Evolutionary conservation across 768 basidiomycete species (phyloP), one percentile per base, ranked within the genome.

Genomic region (Tulasnella sp.): DNA sequence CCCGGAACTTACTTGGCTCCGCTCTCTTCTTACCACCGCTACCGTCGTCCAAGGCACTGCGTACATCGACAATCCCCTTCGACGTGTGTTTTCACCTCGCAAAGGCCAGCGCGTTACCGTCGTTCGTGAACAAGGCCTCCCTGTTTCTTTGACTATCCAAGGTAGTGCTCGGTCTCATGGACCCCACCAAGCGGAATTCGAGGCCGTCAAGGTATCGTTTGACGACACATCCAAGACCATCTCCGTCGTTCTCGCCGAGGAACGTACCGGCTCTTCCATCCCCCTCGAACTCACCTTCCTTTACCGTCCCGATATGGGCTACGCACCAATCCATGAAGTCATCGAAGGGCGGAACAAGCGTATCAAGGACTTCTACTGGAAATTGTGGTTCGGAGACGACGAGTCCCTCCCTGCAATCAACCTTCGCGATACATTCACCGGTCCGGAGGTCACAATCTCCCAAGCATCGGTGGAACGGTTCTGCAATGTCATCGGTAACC

Each of bases 361-460:
- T 60, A 93, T 98, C 73, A 98, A 96, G 72, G 80, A 86, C 64
- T 98, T 98, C 68, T 99, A 99, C 74, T 99, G 96, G 96, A 83
- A 83, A 67, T 72, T 98, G 32, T 98, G 96, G 96, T 94, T 91
- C 67, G 92, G 96, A 35, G 90, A 91, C 65, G 74, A 86, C 60
- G 78, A 84, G 63, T 68, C 68, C 1, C 75, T 97, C 23, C 86
- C 92, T 8, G 69, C 77, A n/a, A 81, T 98, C 60, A 77, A 83
- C 64, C 75, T 94, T 53, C 78, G 77, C 49, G 86, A 87, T 62
- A 84, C 78, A 12, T 94, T 97, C 72, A 78, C 80, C 53, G 86
- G 91, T 21, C 91, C 88, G 2, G 84, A 89, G 68, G 85, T 92
- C 57, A 79, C 77, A 2, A 85, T 97, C 67, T 57, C 63, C 43